A percentile compares a stretch with the other conserved stretches of the same genome.
Conservation (phyloP, 164 flowering plant species). For the Stephania japonica region DNA sequence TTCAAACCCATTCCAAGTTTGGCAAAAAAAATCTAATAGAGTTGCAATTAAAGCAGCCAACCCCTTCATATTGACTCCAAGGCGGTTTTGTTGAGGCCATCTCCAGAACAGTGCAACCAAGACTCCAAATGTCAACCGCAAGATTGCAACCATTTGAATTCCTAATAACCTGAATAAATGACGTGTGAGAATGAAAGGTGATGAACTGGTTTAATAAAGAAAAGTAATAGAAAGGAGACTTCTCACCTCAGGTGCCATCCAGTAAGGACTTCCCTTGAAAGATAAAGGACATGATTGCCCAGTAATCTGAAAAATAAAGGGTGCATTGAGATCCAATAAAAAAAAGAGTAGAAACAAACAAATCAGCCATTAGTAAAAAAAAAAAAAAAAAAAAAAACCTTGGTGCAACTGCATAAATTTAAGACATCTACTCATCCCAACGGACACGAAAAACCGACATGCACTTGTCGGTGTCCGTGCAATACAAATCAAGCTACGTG, state of each 20-base stretch:
- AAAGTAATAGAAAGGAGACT: slow-evolving; percentile 3
- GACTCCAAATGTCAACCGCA: slow-evolving; percentile 92
- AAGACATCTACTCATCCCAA: neutral
- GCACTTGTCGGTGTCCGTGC: no score
- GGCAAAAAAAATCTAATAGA: neutral
- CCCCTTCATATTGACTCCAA: slow-evolving; percentile 89
- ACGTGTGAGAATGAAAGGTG: slow-evolving; percentile 5
- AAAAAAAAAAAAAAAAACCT: no score
- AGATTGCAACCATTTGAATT: slow-evolving; percentile 72
- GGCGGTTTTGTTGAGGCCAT: slow-evolving; percentile 96
- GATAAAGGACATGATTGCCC: slow-evolving; percentile 83
- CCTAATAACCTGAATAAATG: slow-evolving; percentile 51
- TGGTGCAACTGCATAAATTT: neutral
- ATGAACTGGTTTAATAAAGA: neutral
- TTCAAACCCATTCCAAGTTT: neutral
- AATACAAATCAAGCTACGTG: no score
- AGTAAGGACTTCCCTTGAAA: slow-evolving; percentile 85
- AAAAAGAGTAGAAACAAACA: neutral
- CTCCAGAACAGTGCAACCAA: slow-evolving; percentile 90
- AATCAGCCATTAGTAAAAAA: neutral
- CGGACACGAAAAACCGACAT: no score
- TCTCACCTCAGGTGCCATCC: slow-evolving; percentile 98
- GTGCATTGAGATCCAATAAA: slow-evolving; percentile 1
- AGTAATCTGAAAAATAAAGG: slow-evolving; percentile 47
- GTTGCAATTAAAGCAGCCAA: slow-evolving; percentile 25